phyloP scores from a whole-genome alignment of 2,329 filamentous ascomycete genomes.

The Magnaporthiopsis incrustans region DNA sequence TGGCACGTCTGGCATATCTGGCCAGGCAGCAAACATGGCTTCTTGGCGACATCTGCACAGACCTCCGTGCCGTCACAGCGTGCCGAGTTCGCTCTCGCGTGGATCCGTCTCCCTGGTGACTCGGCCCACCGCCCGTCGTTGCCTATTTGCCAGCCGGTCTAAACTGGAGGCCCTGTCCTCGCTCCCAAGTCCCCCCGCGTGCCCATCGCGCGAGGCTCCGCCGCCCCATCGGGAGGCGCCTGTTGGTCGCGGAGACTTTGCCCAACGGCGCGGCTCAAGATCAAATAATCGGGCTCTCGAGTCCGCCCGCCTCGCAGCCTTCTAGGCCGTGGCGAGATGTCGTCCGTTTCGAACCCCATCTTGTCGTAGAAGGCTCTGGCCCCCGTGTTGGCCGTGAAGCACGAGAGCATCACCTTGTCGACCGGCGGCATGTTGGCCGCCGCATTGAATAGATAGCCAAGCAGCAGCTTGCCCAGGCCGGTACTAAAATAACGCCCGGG shows the following conservation, averaged over 20 bases:
- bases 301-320: slow-evolving; percentile 43
- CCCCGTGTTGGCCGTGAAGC: slow-evolving; percentile 52
- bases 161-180: neutral
- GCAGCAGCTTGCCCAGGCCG: slow-evolving; percentile 54
- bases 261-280: slow-evolving; percentile 39
- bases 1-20: neutral
- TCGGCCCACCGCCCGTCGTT: no score
- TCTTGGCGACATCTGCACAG: neutral
- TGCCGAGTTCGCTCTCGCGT: no score
- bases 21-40: no score
- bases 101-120: no score
- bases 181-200: neutral
- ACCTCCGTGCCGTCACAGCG: neutral
- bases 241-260: neutral
- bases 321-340: slow-evolving; percentile 44
- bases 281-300: slow-evolving; percentile 49
- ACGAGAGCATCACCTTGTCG: slow-evolving; percentile 66
- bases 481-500: slow-evolving; percentile 36
- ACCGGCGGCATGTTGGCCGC: slow-evolving; percentile 46
- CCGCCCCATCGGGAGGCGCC: no score
- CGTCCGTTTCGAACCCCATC: slow-evolving; percentile 49
- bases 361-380: slow-evolving; percentile 53
- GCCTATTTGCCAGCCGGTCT: no score
- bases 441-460: slow-evolving; percentile 45
- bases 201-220: neutral